Percentiles rank a stretch among this genome's conserved stretches.
These are phyloP conservation scores for Boletus insuetus DNA, from an alignment of 768 basidiomycete genomes.

Conservation along the genomic window DNA sequence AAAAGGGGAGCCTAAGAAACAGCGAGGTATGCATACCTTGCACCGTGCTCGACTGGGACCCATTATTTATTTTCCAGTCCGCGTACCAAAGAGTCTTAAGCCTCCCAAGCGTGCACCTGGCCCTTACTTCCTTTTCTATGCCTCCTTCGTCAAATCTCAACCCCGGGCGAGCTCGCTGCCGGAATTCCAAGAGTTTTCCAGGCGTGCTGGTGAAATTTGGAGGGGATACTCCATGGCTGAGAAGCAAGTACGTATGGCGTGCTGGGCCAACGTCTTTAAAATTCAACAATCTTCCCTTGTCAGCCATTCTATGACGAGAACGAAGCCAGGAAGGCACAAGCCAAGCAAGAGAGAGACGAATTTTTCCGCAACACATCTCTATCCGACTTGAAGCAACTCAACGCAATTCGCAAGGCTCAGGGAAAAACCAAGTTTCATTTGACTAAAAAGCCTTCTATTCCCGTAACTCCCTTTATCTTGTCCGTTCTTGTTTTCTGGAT, in stretches of 20 bases:
- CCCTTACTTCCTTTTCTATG: slow-evolving; percentile 27
- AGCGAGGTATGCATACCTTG: slow-evolving; percentile 12
- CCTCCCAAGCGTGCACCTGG: slow-evolving; percentile 29
- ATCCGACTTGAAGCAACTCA: slow-evolving; percentile 29
- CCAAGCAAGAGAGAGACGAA: slow-evolving; percentile 19
- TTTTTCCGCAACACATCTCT: slow-evolving; percentile 27
- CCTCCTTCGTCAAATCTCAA: slow-evolving; percentile 12
- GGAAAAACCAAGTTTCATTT: slow-evolving; percentile 22
- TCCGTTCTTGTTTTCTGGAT: slow-evolving; percentile 8
- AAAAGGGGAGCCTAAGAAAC: neutral
- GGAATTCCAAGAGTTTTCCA: slow-evolving; percentile 7
- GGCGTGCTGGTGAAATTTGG: slow-evolving; percentile 31
- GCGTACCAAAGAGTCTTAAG: slow-evolving; percentile 11
- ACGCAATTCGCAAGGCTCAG: slow-evolving; percentile 28
- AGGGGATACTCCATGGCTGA: slow-evolving; percentile 29
- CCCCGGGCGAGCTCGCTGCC: neutral
- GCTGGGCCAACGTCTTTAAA: neutral
- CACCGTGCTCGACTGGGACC: neutral
- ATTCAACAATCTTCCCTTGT: neutral
- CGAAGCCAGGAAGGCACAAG: slow-evolving; percentile 15
- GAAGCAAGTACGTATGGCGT: slow-evolving; percentile 32
- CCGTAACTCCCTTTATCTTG: slow-evolving; percentile 23
- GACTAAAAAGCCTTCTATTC: neutral
- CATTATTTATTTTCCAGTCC: slow-evolving; percentile 11
- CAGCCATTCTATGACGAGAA: slow-evolving; percentile 29